Evolutionary conservation across 2,329 filamentous ascomycete genomes (phyloP), one percentile per base, ranked within the genome.

Genomic region (Alternaria consortialis): DNA sequence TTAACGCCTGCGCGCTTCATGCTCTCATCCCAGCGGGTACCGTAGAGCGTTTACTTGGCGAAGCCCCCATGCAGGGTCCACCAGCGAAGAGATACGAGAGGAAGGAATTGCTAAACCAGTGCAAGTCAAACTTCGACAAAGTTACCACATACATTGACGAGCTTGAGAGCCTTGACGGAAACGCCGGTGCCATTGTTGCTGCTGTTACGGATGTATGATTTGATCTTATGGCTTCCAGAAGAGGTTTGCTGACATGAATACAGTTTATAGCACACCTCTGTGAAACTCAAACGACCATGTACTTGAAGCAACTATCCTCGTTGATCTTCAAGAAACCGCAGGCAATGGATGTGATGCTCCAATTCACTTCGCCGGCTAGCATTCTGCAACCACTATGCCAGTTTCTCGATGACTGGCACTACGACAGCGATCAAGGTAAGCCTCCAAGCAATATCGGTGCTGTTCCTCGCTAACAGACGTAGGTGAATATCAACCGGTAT

Each of bases 1-100:
- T 97, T 40, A 95, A 96, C 65, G 90, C 94, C 0, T 99, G 95
- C 74, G 92, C 92, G 56, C 84, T 97, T 39, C 94, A 98, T 76
- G 88, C 89, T 1, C 83, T 99, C n/a, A 89, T 98, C 25, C 87
- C 89, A 0, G 89, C 93, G 65, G 85, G 88, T 34, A 91, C 90
- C 51, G 91, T 97, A 15, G 89, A 94, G 73, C 86, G 87, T 4
- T 85, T 99, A 9, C 81, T 97, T 2, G 93, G 93, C 5, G 93
- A 97, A 70, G 90, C 93, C 25, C 91, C 92, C 0, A 90, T 95
- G 82, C 89, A 92, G 66, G 91, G 89, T 37, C 91, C 93, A 1
- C 87, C 89, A 25, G 86, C 90, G 25, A 90, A 91, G 4, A 90
- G 90, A 59, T 93, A 93, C 69, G 84, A 86, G 47, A 95, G 94